Conservation (phyloP, 176 grass and related monocot genomes). For the Musa troglodytarum region DNA sequence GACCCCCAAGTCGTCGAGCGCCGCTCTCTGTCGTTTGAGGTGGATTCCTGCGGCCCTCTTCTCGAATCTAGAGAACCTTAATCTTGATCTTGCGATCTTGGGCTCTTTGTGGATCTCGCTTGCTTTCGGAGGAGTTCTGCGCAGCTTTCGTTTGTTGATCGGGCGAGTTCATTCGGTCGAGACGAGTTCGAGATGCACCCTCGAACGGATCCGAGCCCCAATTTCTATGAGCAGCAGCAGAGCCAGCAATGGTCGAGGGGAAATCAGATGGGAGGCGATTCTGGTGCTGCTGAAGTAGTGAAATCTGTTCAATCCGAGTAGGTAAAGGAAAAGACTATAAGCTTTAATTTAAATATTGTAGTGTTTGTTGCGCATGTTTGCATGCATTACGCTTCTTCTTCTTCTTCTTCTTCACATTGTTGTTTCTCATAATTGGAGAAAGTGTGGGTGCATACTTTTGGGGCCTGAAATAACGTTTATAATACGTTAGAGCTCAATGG, state of each 20-base stretch:
- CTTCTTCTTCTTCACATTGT: too few relatives aligned
- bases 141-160: neutral
- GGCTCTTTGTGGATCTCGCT: neutral
- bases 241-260: conserved; percentile 14
- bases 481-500: too few relatives aligned
- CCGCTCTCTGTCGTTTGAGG: neutral
- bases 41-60: neutral
- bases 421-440: too few relatives aligned
- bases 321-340: neutral
- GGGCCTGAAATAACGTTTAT: too few relatives aligned
- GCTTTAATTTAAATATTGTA: neutral
- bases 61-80: neutral
- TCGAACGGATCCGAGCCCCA: conserved; percentile 2
- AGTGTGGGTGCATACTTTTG: too few relatives aligned
- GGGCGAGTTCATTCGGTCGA: neutral
- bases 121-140: neutral
- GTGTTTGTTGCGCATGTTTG: neutral
- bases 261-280: neutral
- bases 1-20: neutral
- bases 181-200: conserved; percentile 1
- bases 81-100: neutral
- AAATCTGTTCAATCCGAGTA: conserved; percentile 8
- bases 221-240: neutral
- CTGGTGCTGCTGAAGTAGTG: neutral
- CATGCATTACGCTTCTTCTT: too few relatives aligned